A percentile compares a stretch with the other conserved stretches of the same genome.
Evolutionary conservation across 768 basidiomycete species (phyloP).

Genomic region (Tremella fuciformis): DNA sequence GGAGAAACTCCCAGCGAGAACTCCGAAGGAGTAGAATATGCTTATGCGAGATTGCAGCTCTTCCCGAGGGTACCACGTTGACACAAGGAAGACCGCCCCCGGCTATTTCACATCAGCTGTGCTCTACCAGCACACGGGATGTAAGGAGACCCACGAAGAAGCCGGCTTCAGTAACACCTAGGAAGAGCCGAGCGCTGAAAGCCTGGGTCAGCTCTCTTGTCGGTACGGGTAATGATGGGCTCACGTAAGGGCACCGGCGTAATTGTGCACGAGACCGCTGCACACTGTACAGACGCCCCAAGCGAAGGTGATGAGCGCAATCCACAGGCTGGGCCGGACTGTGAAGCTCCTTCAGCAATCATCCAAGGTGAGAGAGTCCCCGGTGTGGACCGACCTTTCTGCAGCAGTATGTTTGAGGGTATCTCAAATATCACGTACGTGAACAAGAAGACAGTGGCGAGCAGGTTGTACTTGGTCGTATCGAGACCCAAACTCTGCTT

Average conservation of each 20-base stretch:
- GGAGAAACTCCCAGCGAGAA: background rate
- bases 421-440: constrained; percentile 1
- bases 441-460: constrained; percentile 4
- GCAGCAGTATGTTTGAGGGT: background rate
- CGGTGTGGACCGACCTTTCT: background rate
- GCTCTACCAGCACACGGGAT: background rate
- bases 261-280: background rate
- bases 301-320: background rate
- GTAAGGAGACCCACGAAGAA: background rate
- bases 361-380: background rate
- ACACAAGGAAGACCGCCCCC: background rate
- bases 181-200: background rate
- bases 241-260: constrained; percentile 1
- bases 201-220: background rate
- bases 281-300: background rate
- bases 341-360: background rate
- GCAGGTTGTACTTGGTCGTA: constrained; percentile 5
- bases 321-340: background rate
- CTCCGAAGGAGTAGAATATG: background rate
- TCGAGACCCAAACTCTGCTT: background rate
- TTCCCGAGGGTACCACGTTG: constrained; percentile 2
- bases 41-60: background rate
- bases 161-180: background rate
- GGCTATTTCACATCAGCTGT: background rate
- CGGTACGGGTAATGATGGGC: background rate